Conservation (phyloP, 176 grass and related monocot species). For the Echinochloa phyllopogon region DNA sequence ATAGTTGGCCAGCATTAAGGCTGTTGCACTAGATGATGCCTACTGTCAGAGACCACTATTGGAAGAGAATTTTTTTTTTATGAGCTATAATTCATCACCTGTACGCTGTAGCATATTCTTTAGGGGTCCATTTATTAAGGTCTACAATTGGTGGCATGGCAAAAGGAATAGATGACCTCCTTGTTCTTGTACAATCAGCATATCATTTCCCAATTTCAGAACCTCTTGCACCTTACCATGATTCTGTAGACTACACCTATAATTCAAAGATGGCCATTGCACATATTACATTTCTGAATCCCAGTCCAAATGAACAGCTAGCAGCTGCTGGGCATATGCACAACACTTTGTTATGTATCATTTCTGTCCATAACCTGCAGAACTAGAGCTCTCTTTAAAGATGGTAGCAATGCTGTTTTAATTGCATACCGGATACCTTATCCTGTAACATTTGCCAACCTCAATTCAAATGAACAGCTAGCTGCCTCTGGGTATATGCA, state of each 20-base stretch:
- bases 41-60: background rate
- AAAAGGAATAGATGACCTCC: background rate
- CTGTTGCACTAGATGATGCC: background rate
- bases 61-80: background rate
- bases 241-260: background rate
- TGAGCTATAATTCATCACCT: background rate
- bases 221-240: background rate
- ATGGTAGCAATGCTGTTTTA: background rate
- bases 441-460: background rate
- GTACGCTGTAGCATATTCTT: background rate
- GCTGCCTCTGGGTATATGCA: background rate
- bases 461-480: background rate
- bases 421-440: background rate
- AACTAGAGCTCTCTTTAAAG: background rate
- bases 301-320: background rate
- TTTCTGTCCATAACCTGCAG: background rate
- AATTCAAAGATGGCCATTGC: background rate
- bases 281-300: too few relatives aligned
- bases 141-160: background rate
- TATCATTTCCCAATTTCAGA: background rate
- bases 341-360: background rate
- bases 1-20: background rate
- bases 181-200: background rate
- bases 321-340: background rate
- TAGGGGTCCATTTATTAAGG: background rate